Conservation (phyloP, 176 grass and related monocot genomes). For the Urochloa ruziziensis region DNA sequence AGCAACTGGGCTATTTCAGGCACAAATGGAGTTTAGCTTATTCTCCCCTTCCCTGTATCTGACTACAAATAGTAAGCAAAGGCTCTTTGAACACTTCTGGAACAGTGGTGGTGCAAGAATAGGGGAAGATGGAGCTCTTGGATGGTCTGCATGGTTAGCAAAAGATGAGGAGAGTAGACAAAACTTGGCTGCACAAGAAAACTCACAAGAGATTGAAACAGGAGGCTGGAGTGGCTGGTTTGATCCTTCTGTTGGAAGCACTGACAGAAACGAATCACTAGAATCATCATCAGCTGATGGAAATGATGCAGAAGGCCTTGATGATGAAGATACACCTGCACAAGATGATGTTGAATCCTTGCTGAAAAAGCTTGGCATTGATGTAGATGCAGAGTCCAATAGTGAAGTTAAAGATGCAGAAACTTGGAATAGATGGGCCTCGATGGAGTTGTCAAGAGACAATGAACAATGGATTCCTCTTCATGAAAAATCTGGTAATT, state of each 20-base stretch:
- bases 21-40: slow-evolving; percentile 84
- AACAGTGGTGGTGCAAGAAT: slow-evolving; percentile 77
- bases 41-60: slow-evolving; percentile 73
- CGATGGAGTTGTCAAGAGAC: slow-evolving; percentile 73
- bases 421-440: slow-evolving; percentile 94
- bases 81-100: slow-evolving; percentile 98
- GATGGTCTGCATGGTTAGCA: slow-evolving; percentile 91
- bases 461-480: slow-evolving; percentile 91
- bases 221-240: slow-evolving; percentile 97
- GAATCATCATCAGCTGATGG: slow-evolving; percentile 39
- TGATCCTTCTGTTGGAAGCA: slow-evolving; percentile 53
- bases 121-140: slow-evolving; percentile 82
- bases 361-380: slow-evolving; percentile 89
- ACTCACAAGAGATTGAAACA: slow-evolving; percentile 54
- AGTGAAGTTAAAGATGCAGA: slow-evolving; percentile 91
- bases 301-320: slow-evolving; percentile 50
- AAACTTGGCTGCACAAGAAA: slow-evolving; percentile 58
- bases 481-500: slow-evolving; percentile 67
- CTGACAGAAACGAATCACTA: slow-evolving; percentile 35
- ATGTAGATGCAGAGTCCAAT: slow-evolving; percentile 70
- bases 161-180: slow-evolving; percentile 81
- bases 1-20: slow-evolving; percentile 93
- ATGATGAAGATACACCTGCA: slow-evolving; percentile 52
- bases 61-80: slow-evolving; percentile 75
- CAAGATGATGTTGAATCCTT: slow-evolving; percentile 83